Percentiles rank a stretch among this genome's conserved stretches.
Evolutionary conservation across 2,329 filamentous ascomycete genomes (phyloP).

Genomic region (Calonectria pauciramosa): DNA sequence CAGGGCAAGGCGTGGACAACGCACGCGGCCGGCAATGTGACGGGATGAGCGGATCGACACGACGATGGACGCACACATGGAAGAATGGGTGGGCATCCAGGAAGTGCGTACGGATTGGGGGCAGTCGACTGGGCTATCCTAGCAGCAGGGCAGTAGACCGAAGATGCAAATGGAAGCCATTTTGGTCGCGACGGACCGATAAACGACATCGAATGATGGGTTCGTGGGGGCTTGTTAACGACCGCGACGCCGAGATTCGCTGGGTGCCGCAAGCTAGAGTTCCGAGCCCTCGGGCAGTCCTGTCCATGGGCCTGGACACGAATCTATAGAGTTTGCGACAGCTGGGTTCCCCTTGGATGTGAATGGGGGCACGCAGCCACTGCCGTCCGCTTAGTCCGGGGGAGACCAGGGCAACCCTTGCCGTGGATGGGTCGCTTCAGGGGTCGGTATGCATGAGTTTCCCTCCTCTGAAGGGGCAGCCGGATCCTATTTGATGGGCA

Average conservation of each 20-base stretch:
- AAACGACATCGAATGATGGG: slow-evolving; percentile 29
- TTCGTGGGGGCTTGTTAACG: not conserved
- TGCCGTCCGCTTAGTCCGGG: slow-evolving; percentile 22
- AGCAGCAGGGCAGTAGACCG: not conserved
- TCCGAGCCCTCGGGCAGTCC: slow-evolving; percentile 4
- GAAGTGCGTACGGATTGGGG: slow-evolving; percentile 16
- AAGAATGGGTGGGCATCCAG: slow-evolving; percentile 13
- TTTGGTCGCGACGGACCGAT: slow-evolving; percentile 40
- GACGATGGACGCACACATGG: slow-evolving; percentile 8
- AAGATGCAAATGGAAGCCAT: slow-evolving; percentile 20
- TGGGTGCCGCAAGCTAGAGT: not conserved
- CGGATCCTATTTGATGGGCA: not conserved
- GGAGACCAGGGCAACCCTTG: slow-evolving; percentile 18
- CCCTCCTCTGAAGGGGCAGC: not conserved
- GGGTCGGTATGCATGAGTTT: not conserved
- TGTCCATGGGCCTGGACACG: slow-evolving; percentile 11
- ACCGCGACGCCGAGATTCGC: not conserved
- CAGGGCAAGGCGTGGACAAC: slow-evolving; percentile 2
- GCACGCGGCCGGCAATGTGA: slow-evolving; percentile 10
- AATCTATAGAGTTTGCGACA: slow-evolving; percentile 8
- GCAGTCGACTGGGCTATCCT: not conserved
- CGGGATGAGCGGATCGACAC: slow-evolving; percentile 19
- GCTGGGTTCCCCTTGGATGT: slow-evolving; percentile 2
- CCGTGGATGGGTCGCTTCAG: slow-evolving; percentile 24
- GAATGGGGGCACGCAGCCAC: slow-evolving; percentile 20